Evolutionary conservation across 2,329 filamentous ascomycete genomes (phyloP).

Genomic region (Penicillium sclerotigenum): DNA sequence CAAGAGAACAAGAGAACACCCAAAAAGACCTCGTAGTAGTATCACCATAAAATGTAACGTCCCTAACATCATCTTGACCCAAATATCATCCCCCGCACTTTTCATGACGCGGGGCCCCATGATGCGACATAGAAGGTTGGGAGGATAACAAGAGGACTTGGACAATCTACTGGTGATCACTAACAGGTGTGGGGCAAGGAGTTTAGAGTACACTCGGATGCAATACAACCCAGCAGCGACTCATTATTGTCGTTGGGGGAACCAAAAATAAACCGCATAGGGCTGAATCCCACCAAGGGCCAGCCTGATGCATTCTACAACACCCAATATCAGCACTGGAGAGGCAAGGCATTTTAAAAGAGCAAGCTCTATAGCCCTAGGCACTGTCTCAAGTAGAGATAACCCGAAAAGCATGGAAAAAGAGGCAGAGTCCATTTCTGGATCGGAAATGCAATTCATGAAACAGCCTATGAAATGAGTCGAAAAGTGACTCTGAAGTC

Average conservation of each 20-base stretch:
- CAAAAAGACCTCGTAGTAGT: background rate
- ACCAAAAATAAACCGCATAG: no score
- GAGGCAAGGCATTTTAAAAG: background rate
- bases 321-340: background rate
- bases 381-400: background rate
- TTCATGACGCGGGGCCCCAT: background rate
- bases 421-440: conserved; percentile 18
- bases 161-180: background rate
- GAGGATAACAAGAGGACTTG: background rate
- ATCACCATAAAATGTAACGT: background rate
- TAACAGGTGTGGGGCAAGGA: background rate
- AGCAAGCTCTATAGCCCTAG: background rate
- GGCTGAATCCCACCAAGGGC: background rate
- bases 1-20: background rate
- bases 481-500: conserved; percentile 20
- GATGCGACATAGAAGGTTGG: background rate
- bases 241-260: background rate
- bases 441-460: conserved; percentile 28
- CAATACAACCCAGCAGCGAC: no score
- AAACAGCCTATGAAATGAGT: conserved; percentile 28
- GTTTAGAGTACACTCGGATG: background rate
- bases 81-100: background rate
- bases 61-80: background rate
- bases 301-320: background rate
- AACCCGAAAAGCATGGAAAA: background rate